phyloP scores from a whole-genome alignment of 441 rosid genomes.

The Omphalea diandra region DNA sequence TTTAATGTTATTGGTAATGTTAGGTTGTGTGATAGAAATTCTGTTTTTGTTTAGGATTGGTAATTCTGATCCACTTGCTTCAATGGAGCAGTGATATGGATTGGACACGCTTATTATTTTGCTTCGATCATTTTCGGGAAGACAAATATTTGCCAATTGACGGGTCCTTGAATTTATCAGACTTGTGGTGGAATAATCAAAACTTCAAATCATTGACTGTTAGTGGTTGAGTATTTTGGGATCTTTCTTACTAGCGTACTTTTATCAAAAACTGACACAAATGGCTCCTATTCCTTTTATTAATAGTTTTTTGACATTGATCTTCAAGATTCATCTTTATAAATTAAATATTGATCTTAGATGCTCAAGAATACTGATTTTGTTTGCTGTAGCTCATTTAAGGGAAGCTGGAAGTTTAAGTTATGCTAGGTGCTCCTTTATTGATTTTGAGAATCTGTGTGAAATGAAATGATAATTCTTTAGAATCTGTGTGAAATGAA shows the following conservation, averaged over 20 bases:
- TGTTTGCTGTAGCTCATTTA: too few species aligned
- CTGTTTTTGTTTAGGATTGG: not conserved
- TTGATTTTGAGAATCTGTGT: too few species aligned
- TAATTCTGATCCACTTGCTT: not conserved
- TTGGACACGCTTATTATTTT: not conserved
- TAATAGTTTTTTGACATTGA: not conserved
- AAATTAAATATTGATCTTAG: too few species aligned
- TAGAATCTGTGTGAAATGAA: too few species aligned
- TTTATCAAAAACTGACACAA: not conserved
- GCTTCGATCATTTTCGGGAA: constrained; percentile 4
- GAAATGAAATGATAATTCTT: too few species aligned
- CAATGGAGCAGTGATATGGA: not conserved
- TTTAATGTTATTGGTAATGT: too few species aligned
- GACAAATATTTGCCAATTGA: not conserved
- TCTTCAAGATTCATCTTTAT: not conserved
- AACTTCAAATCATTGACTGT: not conserved
- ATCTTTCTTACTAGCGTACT: not conserved
- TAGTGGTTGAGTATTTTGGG: not conserved
- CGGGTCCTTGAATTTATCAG: not conserved
- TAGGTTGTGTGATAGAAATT: not conserved
- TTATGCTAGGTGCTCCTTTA: too few species aligned
- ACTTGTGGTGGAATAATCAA: not conserved
- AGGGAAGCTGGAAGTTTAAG: too few species aligned
- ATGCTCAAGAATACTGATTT: too few species aligned
- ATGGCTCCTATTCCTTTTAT: too few species aligned